These are phyloP conservation scores for Taphrina populina DNA, from an alignment of 1,139 yeast species.

Conservation along the genomic window DNA sequence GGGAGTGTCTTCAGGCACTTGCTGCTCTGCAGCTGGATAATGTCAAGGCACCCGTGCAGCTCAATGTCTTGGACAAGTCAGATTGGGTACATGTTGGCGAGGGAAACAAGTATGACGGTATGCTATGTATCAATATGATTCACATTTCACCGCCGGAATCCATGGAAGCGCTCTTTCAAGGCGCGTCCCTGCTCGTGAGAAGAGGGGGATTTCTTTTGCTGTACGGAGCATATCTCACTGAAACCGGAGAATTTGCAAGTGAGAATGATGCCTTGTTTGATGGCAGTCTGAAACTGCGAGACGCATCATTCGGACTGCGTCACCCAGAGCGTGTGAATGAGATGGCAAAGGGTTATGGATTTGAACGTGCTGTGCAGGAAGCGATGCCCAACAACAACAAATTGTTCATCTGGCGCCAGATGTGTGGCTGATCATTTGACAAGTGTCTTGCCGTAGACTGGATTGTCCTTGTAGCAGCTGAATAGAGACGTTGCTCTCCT, in stretches of 20 bases:
- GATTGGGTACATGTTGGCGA: conserved; percentile 3
- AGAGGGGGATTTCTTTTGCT: conserved; percentile 5
- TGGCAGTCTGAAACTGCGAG: conserved; percentile 9
- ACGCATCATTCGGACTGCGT: conserved; percentile 18
- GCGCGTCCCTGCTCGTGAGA: conserved; percentile 6
- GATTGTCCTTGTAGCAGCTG: too few relatives aligned
- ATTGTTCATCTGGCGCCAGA: conserved; percentile 17
- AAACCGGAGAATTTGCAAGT: conserved; percentile 11
- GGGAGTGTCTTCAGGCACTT: conserved; percentile 14
- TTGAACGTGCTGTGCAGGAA: not conserved
- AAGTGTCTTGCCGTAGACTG: too few relatives aligned
- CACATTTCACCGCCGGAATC: conserved; percentile 23
- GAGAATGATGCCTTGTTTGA: conserved; percentile 13
- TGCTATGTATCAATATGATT: conserved; percentile 19
- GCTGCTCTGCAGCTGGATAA: not conserved
- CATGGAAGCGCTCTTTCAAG: conserved; percentile 18
- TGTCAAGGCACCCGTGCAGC: conserved; percentile 1
- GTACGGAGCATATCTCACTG: conserved; percentile 24
- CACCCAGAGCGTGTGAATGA: conserved; percentile 9
- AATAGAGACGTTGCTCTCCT: not conserved
- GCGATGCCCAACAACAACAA: conserved; percentile 17
- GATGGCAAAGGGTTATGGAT: conserved; percentile 7
- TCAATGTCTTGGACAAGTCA: conserved; percentile 23
- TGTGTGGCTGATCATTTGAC: too few relatives aligned
- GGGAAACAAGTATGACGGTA: not conserved